Evolutionary conservation across 208 protist species (phyloP), one percentile per base, ranked within the genome.

Genomic region (Leishmania major): DNA sequence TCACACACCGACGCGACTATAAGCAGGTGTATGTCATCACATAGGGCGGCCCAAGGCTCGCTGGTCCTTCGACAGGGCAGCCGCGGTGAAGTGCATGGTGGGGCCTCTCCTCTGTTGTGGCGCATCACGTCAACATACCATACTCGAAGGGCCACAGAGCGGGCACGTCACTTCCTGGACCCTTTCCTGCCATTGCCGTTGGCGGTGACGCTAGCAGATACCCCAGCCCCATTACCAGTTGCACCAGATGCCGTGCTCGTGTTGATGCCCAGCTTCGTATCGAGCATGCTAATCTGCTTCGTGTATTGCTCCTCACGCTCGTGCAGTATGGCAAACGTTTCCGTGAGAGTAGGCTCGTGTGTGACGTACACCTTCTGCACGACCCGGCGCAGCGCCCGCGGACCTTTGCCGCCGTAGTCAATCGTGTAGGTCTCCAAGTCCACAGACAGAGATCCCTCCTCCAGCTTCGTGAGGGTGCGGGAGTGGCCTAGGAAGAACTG

Each of bases 341-440:
- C 79, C 1, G 76, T 45, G 28, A 53, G 62, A n/a, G 40, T 25
- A 3, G 85, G 83, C 59, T 91, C 89, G 76, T 96, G 89, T 13
- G 92, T 92, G 67, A 96, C 81, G 55, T 77, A 79, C 35, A 90
- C 78, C 62, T 89, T 81, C 59, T 85, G 70, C 55, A 95, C 82
- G 1, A 96, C 47, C 4, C 95, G 88, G 10, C 95, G 95, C 75
- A 97, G 84, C 67, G 88, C 74, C 13, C 93, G 90, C 47, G 90
- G 91, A n/a, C 93, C 95, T 71, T 94, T 94, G 74, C 95, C 95
- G 71, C 71, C 85, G 81, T 95, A 97, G 84, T 96, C 92, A 49
- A 89, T 91, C 22, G 89, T 90, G 81, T 87, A 95, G 35, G 40
- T 67, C n/a, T 22, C 83, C 45, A 96, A 79, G 79, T 96, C 86